These are phyloP conservation scores for Candida endomychidarum DNA, from an alignment of 805 yeast species.

Conservation along the genomic window DNA sequence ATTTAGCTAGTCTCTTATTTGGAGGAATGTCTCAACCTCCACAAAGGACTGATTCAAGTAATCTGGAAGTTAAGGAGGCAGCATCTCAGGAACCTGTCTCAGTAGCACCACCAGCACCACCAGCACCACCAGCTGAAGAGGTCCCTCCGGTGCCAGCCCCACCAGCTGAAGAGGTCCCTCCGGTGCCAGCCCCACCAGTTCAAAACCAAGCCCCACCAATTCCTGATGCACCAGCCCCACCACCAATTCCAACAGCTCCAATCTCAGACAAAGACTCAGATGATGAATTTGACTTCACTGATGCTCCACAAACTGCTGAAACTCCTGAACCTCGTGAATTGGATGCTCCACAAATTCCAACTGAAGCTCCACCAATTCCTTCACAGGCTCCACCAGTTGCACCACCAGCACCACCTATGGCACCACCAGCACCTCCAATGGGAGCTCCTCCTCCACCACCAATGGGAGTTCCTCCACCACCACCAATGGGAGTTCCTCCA, in stretches of 20 bases:
- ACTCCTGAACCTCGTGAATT: constrained; percentile 3
- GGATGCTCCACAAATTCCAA: constrained; percentile 14
- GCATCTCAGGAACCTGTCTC: too few relatives aligned
- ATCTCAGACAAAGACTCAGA: constrained; percentile 3
- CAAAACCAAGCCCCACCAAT: too few relatives aligned
- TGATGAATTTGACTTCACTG: constrained; percentile 8
- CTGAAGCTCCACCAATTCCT: constrained; percentile 19
- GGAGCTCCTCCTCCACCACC: constrained; percentile 29
- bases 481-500: constrained; percentile 19
- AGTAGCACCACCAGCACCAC: background rate
- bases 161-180: background rate
- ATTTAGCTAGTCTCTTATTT: constrained; percentile 53
- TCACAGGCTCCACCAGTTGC: constrained; percentile 25
- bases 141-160: constrained; percentile 1
- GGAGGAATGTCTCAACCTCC: constrained; percentile 49
- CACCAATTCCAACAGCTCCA: constrained; percentile 13
- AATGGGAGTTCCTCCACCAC: constrained; percentile 24
- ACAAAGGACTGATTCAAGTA: constrained; percentile 18
- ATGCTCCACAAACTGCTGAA: constrained; percentile 8
- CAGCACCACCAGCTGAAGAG: constrained; percentile 1
- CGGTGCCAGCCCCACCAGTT: constrained; percentile 12
- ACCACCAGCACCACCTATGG: constrained; percentile 16
- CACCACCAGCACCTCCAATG: constrained; percentile 23
- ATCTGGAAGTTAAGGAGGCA: constrained; percentile 1
- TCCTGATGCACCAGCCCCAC: background rate